These are phyloP conservation scores for Apiotrichum gamsii DNA, from an alignment of 1,284 basidiomycete species.

Conservation along the genomic window DNA sequence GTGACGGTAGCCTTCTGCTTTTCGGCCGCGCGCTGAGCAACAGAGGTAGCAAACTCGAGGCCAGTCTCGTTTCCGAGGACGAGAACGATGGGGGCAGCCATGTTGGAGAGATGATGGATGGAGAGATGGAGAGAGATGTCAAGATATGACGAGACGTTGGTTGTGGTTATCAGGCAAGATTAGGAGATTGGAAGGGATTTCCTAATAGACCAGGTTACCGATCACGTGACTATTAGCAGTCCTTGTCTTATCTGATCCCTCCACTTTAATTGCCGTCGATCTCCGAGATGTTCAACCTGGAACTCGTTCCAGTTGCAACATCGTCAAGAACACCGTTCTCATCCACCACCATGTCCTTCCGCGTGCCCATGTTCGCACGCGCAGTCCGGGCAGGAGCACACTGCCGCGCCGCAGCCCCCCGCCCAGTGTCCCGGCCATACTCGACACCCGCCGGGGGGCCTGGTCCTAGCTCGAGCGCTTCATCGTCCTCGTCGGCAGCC, in stretches of 20 bases:
- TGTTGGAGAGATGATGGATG: background rate
- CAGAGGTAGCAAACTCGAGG: too few species aligned
- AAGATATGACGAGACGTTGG: background rate
- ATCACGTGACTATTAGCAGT: too few species aligned
- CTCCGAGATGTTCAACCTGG: too few species aligned
- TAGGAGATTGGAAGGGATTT: background rate
- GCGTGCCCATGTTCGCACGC: background rate
- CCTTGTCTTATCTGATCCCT: too few species aligned
- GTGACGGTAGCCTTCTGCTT: too few species aligned
- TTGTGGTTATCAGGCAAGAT: background rate
- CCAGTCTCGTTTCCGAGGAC: background rate
- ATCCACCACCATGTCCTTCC: slow-evolving; percentile 2
- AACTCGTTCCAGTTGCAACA: too few species aligned
- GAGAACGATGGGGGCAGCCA: background rate
- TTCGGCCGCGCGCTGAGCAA: too few species aligned
- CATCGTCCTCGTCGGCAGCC: background rate
- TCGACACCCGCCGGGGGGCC: background rate
- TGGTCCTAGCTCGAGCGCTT: background rate
- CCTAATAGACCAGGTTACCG: too few species aligned
- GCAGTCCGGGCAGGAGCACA: background rate
- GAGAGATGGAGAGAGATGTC: background rate
- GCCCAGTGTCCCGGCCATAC: background rate
- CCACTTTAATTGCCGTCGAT: too few species aligned
- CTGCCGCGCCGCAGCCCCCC: background rate
- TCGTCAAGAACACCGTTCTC: too few species aligned